Evolutionary conservation across 2,329 filamentous ascomycete species (phyloP).

Genomic region (Fusarium fujikuroi): DNA sequence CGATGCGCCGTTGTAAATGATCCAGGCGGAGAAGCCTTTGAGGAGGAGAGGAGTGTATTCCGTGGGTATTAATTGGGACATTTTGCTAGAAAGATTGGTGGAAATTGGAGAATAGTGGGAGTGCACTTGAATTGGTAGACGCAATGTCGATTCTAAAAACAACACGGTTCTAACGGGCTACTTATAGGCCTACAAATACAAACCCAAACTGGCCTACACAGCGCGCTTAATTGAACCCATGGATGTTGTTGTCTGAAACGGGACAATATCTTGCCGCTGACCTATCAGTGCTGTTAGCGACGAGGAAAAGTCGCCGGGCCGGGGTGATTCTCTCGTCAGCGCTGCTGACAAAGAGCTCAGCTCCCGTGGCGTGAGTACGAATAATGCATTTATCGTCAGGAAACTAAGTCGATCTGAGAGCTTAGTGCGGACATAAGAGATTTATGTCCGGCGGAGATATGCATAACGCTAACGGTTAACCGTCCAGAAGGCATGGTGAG

Average conservation of each 20-base stretch:
- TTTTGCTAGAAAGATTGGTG: not conserved
- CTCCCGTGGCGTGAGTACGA: not conserved
- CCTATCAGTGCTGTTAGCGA: not conserved
- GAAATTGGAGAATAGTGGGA: not conserved
- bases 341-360: not conserved
- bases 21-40: not conserved
- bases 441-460: not conserved
- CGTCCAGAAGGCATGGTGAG: rapidly evolving
- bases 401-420: not conserved
- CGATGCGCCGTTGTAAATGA: not conserved
- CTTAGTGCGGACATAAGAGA: not conserved
- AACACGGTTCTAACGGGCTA: rapidly evolving
- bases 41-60: not conserved
- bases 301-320: not conserved
- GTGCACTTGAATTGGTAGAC: not conserved
- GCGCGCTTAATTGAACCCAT: not conserved
- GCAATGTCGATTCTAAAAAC: rapidly evolving
- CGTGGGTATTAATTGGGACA: not conserved
- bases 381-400: rapidly evolving
- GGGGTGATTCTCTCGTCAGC: not conserved
- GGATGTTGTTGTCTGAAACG: not conserved
- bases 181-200: not conserved
- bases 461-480: not conserved
- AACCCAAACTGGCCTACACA: too few species aligned
- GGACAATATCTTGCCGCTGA: not conserved